Evolutionary conservation across 441 rosid species (phyloP).

Genomic region (Eruca vesicaria): DNA sequence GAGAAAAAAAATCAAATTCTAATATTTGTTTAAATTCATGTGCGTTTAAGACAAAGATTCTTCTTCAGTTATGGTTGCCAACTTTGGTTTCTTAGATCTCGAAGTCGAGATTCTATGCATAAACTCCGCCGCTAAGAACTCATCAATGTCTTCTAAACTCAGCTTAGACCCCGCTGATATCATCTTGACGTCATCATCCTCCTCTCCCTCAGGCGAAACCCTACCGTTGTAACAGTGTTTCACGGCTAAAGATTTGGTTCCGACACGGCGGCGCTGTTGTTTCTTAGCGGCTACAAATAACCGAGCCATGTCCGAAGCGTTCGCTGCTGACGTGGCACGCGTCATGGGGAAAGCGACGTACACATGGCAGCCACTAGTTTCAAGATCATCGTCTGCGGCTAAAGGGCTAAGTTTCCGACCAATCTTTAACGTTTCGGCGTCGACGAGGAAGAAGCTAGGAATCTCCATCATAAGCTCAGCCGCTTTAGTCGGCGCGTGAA

Average conservation of each 20-base stretch:
- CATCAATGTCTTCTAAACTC: neutral
- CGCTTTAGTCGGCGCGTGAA: neutral
- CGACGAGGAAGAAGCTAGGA: neutral
- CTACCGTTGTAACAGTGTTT: neutral
- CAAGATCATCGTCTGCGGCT: neutral
- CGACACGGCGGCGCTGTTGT: neutral
- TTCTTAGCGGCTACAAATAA: neutral
- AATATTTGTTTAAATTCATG: neutral
- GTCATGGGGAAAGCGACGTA: neutral
- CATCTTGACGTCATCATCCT: neutral
- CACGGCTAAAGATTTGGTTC: neutral
- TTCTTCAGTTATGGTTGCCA: neutral
- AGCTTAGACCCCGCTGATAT: neutral
- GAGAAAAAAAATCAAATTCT: neutral
- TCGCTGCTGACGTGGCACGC: neutral
- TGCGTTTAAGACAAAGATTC: neutral
- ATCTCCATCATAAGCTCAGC: neutral
- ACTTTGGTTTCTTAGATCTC: neutral
- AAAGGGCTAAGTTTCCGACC: neutral
- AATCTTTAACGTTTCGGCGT: neutral
- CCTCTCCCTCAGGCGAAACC: neutral
- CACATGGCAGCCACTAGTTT: neutral
- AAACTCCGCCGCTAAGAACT: neutral
- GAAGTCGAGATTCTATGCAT: neutral
- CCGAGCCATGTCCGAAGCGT: neutral